Conservation (phyloP, 106 monocot species). For the Cymbidium sinense region DNA sequence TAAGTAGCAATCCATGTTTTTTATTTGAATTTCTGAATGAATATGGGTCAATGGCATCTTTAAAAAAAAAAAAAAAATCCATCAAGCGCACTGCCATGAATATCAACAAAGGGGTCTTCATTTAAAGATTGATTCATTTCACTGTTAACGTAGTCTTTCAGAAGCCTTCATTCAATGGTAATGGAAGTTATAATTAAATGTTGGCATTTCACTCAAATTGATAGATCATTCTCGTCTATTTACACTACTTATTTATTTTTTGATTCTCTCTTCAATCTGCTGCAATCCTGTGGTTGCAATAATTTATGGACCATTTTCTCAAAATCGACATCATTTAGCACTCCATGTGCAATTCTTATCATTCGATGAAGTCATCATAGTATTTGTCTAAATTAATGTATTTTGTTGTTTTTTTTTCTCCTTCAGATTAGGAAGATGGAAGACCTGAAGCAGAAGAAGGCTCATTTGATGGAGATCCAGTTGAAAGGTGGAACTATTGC, state of each 20-base stretch:
- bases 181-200: background rate
- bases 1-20: too few relatives aligned
- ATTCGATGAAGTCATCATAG: background rate
- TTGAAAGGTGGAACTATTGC: conserved; percentile 46
- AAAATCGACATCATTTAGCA: background rate
- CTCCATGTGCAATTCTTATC: background rate
- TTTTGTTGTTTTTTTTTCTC: background rate
- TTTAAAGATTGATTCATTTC: too few relatives aligned
- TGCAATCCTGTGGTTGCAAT: background rate
- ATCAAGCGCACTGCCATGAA: too few relatives aligned
- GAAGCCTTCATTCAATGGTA: background rate
- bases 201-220: background rate
- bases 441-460: conserved; percentile 62
- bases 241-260: background rate
- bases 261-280: background rate
- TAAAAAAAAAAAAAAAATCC: too few relatives aligned
- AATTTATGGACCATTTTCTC: too few relatives aligned
- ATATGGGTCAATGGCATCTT: too few relatives aligned
- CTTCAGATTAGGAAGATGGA: conserved; percentile 54
- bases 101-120: too few relatives aligned
- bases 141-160: background rate
- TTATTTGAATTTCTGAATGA: too few relatives aligned
- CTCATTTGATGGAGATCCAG: conserved; percentile 68
- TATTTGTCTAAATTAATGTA: background rate
- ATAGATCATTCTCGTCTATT: background rate